Conservation (phyloP, 495 filamentous ascomycete genomes). For the Annulohypoxylon bovei region DNA sequence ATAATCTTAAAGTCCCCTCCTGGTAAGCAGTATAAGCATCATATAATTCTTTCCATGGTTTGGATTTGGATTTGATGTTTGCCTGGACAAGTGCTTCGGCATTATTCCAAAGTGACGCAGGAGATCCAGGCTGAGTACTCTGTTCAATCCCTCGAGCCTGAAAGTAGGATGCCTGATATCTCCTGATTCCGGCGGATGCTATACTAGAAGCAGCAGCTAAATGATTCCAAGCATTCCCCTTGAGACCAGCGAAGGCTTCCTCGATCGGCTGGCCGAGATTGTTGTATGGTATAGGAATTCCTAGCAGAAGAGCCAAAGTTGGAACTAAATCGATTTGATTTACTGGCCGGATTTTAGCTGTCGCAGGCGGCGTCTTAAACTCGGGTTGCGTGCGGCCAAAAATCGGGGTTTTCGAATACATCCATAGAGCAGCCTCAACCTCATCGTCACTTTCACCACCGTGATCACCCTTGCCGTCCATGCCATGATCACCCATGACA, state of each 20-base stretch:
- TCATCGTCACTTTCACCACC: conserved; percentile 96
- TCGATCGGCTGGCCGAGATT: conserved; percentile 95
- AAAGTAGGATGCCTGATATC: conserved; percentile 76
- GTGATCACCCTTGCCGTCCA: conserved; percentile 97
- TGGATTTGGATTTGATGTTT: conserved; percentile 44
- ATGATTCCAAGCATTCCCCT: conserved; percentile 75
- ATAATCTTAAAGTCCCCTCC: conserved; percentile 78
- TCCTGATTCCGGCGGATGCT: conserved; percentile 85
- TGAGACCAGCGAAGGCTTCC: conserved; percentile 83
- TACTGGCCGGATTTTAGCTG: conserved; percentile 81
- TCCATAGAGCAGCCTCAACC: conserved; percentile 94
- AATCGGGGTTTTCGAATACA: conserved; percentile 87
- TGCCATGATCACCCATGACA: conserved; percentile 98
- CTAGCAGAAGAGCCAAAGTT: conserved; percentile 85
- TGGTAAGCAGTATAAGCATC: conserved; percentile 77
- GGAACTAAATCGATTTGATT: conserved; percentile 97
- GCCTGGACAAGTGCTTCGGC: conserved; percentile 50
- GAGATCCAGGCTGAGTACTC: conserved; percentile 63
- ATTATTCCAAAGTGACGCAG: conserved; percentile 65
- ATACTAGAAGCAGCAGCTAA: conserved; percentile 78
- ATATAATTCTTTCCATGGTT: conserved; percentile 57
- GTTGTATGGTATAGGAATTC: conserved; percentile 94
- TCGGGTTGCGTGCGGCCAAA: conserved; percentile 80
- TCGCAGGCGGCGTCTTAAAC: conserved; percentile 70
- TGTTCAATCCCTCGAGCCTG: conserved; percentile 69